Evolutionary conservation across 164 flowering plant genomes (phyloP), one percentile per base, ranked within the genome.

Genomic region (Vitis rotundifolia): DNA sequence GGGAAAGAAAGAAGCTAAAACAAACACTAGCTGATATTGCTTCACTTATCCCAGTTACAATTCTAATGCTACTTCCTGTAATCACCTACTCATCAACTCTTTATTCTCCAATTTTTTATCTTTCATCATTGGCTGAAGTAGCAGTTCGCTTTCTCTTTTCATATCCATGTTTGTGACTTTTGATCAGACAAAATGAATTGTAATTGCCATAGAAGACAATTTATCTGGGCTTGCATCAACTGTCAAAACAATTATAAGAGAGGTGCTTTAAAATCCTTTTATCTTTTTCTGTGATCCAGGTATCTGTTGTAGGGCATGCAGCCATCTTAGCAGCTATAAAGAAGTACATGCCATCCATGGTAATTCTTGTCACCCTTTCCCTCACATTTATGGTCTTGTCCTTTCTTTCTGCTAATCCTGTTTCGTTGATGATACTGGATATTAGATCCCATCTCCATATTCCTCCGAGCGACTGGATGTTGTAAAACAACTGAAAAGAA

Each of bases 51-150:
- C 95, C 89, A 18, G 52, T 90, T 22, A 82, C 89, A 47, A 84
- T 90, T 60, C 82, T 88, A 63, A 88, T 90, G 95, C 79, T 90
- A 67, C 81, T 90, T 75, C 95, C 91, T 48, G 94, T 88, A 79
- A 83, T 88, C 61, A 18, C 71, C 65, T 13, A 28, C 69, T 11
- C 3, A 8, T 5, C 26, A 22, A 22, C 26, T 22, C 26, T 22
- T 22, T 22, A 22, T 22, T 22, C 26, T 22, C 26, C 3, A 28
- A 48, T 26, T 49, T 14, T 49, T 3, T n/a, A 6, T 31, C 44
- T 31, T 31, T 31, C 44, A 31, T 31, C 44, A 31, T 4, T 31
- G 44, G 44, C 5, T 31, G 0, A 31, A 4, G 44, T 31, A 31
- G 44, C 44, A 4, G 8, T 6, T 22, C 5, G 44, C 1, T 31